Conservation (phyloP, 2,329 filamentous ascomycete species). For the Botryotinia narcissicola region DNA sequence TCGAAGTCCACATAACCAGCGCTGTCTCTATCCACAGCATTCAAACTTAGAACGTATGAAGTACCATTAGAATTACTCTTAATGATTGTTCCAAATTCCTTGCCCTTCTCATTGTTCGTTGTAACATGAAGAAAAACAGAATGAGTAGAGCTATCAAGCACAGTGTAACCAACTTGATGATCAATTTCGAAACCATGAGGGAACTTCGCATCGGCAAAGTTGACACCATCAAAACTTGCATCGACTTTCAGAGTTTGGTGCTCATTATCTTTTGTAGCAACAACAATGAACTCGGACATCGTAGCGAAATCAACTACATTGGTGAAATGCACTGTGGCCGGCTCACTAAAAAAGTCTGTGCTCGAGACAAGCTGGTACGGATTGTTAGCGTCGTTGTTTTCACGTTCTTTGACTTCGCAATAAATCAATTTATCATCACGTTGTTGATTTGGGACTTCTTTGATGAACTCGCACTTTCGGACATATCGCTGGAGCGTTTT, state of each 20-base stretch:
- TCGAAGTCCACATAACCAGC: constrained; percentile 89
- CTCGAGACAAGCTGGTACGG: constrained; percentile 72
- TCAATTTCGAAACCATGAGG: constrained; percentile 78
- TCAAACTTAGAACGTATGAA: constrained; percentile 81
- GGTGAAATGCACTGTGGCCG: constrained; percentile 59
- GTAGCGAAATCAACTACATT: constrained; percentile 84
- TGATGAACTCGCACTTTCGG: constrained; percentile 83
- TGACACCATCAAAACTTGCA: constrained; percentile 79
- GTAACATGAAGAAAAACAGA: constrained; percentile 93
- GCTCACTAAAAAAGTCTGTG: constrained; percentile 70
- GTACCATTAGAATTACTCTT: constrained; percentile 99
- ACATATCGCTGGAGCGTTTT: constrained; percentile 70
- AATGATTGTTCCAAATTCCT: constrained; percentile 80
- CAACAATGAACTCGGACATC: constrained; percentile 95
- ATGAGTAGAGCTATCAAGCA: constrained; percentile 91
- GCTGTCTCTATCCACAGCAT: constrained; percentile 76
- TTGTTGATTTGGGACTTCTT: constrained; percentile 54
- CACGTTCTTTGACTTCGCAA: constrained; percentile 60
- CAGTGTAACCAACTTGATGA: constrained; percentile 82
- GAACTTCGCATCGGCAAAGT: constrained; percentile 81
- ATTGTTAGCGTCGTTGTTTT: constrained; percentile 61
- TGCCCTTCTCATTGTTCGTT: constrained; percentile 62
- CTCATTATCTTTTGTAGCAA: constrained; percentile 67
- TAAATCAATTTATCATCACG: constrained; percentile 51
- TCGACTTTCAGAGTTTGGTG: constrained; percentile 70